Percentiles rank a stretch among this genome's conserved stretches.
phyloP scores from a whole-genome alignment of 495 filamentous ascomycete genomes.

The Chlorociboria aeruginascens region DNA sequence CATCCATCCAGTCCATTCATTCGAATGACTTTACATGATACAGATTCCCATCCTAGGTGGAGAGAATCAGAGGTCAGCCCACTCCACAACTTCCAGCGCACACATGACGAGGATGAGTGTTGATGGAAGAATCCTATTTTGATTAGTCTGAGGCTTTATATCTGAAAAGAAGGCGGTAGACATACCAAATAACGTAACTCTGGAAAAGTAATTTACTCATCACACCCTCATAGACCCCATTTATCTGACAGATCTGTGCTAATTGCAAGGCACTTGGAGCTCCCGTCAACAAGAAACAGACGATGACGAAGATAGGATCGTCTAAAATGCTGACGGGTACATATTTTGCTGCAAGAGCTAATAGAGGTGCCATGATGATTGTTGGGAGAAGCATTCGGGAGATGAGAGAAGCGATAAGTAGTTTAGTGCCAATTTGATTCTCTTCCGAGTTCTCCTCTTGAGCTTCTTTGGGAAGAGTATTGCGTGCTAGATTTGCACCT shows the following conservation, averaged over 20 bases:
- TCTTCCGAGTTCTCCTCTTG: slow-evolving; percentile 51
- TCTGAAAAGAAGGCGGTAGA: slow-evolving; percentile 8
- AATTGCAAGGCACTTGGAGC: slow-evolving; percentile 90
- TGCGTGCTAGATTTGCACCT: slow-evolving; percentile 79
- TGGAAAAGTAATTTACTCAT: slow-evolving; percentile 93
- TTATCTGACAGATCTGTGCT: slow-evolving; percentile 97
- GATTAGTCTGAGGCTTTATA: slow-evolving; percentile 18
- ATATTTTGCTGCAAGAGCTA: slow-evolving; percentile 85
- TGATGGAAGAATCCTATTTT: slow-evolving; percentile 75
- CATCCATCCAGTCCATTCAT: no score
- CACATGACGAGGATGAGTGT: slow-evolving; percentile 84
- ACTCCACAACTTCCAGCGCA: slow-evolving; percentile 87
- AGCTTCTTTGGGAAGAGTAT: slow-evolving; percentile 48
- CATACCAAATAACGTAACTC: slow-evolving; percentile 92
- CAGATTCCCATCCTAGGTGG: no score
- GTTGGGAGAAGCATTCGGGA: slow-evolving; percentile 89
- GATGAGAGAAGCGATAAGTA: slow-evolving; percentile 76
- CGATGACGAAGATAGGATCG: slow-evolving; percentile 95
- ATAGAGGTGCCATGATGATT: slow-evolving; percentile 82
- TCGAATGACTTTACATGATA: neutral
- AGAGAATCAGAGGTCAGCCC: slow-evolving; percentile 38
- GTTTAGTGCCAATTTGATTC: slow-evolving; percentile 51
- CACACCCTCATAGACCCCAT: slow-evolving; percentile 83
- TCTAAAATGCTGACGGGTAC: slow-evolving; percentile 89
- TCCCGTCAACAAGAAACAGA: slow-evolving; percentile 90